phyloP scores from a whole-genome alignment of 345 rosid genomes.

The Salix koriyanagi region DNA sequence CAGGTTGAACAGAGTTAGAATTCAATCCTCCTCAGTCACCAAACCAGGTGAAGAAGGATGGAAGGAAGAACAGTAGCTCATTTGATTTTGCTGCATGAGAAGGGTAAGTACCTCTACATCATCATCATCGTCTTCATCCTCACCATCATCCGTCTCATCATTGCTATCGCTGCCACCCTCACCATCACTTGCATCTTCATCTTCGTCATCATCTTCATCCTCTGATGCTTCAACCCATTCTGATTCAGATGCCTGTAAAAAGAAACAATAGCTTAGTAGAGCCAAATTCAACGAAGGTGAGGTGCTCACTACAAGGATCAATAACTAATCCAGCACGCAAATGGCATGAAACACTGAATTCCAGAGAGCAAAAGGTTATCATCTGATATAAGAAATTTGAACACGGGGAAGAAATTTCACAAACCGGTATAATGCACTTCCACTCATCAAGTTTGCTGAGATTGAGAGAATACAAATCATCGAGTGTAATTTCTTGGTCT shows the following conservation, averaged over 20 bases:
- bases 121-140: constrained; percentile 45
- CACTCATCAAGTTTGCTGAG: constrained; percentile 97
- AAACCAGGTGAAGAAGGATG: background rate
- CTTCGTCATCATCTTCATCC: constrained; percentile 78
- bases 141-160: constrained; percentile 50
- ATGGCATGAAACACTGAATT: background rate
- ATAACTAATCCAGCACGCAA: background rate
- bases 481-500: constrained; percentile 85
- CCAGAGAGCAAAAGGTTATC: background rate
- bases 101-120: constrained; percentile 37
- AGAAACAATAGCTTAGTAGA: background rate
- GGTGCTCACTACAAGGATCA: constrained; percentile 5
- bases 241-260: constrained; percentile 68
- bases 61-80: background rate
- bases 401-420: constrained; percentile 31
- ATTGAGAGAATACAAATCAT: constrained; percentile 86
- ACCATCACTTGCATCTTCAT: constrained; percentile 49
- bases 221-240: constrained; percentile 92
- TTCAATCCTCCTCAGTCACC: background rate
- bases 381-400: background rate
- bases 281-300: constrained; percentile 3
- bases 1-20: too few species aligned
- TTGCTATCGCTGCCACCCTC: constrained; percentile 48
- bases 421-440: constrained; percentile 94
- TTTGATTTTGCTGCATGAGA: constrained; percentile 9